Evolutionary conservation across 2,329 filamentous ascomycete species (phyloP), one percentile per base, ranked within the genome.

Genomic region (Trichoderma guizhouense): DNA sequence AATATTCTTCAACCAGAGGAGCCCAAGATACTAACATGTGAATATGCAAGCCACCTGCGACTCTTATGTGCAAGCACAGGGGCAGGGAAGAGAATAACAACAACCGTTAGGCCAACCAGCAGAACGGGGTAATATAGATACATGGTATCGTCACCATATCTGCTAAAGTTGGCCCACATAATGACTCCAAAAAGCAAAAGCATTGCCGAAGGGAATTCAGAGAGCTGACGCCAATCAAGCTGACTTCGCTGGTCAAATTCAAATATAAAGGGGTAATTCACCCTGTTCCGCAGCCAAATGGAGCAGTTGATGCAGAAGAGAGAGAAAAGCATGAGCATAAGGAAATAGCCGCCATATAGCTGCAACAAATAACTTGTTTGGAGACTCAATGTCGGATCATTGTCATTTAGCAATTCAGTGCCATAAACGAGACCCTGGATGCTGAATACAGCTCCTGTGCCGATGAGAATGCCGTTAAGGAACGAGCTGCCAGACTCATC

Each of bases 251-350:
- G 91, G 83, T 98, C 95, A 78, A 97, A 96, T 82, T 99, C 96
- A 79, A 99, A 99, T 76, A 98, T 94, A 81, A 98, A 98, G 69
- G 92, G 89, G 80, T 98, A 98, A 79, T 99, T 99, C 82, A 99
- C 93, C 81, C 95, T 97, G 79, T 91, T 90, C 66, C 84, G 85
- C 7, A 90, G 89, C 94, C 95, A 99, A 18, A 97, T 83, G 71
- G 91, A 90, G 79, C 95, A 97, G 77, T 94, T 91, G 43, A 97
- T 78, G 77, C 92, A 94, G 78, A 98, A 98, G n/a, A 97, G 83
- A 11, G 92, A 84, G 77, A 97, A 91, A 24, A 98, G 85, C 58
- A 94, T 86, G 6, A 97, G 86, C 81, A 93, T 90, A 32, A 98
- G 85, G 76, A 97, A 97, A 80, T 97, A 98, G 1, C 96, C 96